Base-by-base conservation (phyloP, 2,329 filamentous ascomycete species). In the Endoconidiophora polonica region DNA sequence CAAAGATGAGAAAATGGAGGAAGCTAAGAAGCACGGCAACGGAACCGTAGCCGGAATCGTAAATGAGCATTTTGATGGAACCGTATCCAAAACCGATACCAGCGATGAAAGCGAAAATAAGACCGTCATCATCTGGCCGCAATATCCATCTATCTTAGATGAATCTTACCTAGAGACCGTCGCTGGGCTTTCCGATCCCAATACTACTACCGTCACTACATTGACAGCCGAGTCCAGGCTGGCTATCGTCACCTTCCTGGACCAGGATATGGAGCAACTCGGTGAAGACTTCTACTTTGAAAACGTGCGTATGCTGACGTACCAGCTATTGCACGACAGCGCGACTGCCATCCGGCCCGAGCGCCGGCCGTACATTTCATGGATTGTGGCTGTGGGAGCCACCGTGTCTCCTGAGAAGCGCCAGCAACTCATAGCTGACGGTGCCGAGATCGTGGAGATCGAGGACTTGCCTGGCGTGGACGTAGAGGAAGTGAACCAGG, bases 311-410 rank as follows among this genome's bases (percentile, higher is more conserved):
- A 58, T 65, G 42, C 57, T 68, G 9, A 58, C 61, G 10, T 67
- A 68, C 55, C 66, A 69, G 55, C 56, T 69, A 3, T 57, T 68
- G 2, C 63, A 68, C 48, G 62, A 59, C 18, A 56, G 60, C 0
- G 52, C 59, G 7, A 70, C 66, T 2, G 43, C 44, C 9, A 52
- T 55, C 16, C 59, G 59, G 14, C 54, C 54, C 16, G 54, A 57
- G 0, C 20, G 46, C 14, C 44, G 48, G 6, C 23, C 37, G 3
- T 44, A 46, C 14, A 64, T 67, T 14, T 59, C 60, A 9, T 65
- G 67, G 53, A 54, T 69, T 39, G 62, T 68, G 7, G 57, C 68
- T 7, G 61, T 62, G 16, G 63, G 62, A 2, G 46, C 57, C 10
- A 56, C 59, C 20, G 57, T 65, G 41, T 52, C 59, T n/a, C 39